These are phyloP conservation scores for Collybia nuda DNA, from an alignment of 768 basidiomycete species.

Conservation along the genomic window DNA sequence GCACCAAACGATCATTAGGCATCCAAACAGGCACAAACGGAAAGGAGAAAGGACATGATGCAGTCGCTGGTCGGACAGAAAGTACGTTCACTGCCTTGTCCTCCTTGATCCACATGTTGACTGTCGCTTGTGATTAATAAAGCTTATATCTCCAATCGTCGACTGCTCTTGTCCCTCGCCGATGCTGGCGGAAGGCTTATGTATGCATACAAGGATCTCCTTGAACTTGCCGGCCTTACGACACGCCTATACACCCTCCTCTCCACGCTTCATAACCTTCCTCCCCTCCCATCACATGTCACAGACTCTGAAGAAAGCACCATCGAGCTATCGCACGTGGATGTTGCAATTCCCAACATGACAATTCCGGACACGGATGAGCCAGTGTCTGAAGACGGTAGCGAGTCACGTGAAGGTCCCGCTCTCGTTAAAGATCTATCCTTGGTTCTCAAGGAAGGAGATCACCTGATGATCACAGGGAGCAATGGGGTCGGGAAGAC, in stretches of 20 bases:
- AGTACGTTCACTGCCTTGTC: conserved; percentile 26
- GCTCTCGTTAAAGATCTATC: conserved; percentile 73
- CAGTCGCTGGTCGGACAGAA: conserved; percentile 47
- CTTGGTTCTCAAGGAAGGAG: conserved; percentile 61
- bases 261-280: conserved; percentile 79
- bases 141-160: conserved; percentile 90
- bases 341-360: conserved; percentile 62
- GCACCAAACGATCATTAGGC: conserved; percentile 39
- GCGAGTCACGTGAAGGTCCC: conserved; percentile 21
- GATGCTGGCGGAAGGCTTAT: conserved; percentile 95
- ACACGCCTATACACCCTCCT: conserved; percentile 86
- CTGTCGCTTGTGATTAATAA: background rate
- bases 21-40: conserved; percentile 19
- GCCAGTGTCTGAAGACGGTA: background rate
- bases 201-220: conserved; percentile 95
- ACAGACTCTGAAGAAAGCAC: conserved; percentile 34
- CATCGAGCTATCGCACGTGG: conserved; percentile 67
- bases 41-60: conserved; percentile 28
- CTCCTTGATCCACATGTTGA: background rate
- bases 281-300: conserved; percentile 43
- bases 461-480: conserved; percentile 93
- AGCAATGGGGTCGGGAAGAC: conserved; percentile 94
- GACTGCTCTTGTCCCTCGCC: conserved; percentile 89
- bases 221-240: conserved; percentile 94
- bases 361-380: conserved; percentile 7